These are phyloP conservation scores for Eucalyptus erythrocorys DNA, from an alignment of 345 rosid species.

Conservation along the genomic window DNA sequence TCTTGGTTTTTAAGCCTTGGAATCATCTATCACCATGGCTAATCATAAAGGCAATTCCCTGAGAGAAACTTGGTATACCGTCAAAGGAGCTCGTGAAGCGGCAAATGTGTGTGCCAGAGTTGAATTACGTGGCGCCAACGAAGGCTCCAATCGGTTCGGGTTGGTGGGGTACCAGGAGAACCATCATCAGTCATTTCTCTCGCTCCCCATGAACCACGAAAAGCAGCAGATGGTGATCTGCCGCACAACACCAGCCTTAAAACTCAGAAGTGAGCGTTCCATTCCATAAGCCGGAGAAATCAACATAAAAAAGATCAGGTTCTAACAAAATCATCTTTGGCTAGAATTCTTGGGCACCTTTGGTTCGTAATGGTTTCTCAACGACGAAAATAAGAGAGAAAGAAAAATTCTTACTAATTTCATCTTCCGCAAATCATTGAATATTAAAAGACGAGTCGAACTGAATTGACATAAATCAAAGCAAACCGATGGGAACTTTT, in stretches of 20 bases:
- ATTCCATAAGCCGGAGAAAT: not conserved
- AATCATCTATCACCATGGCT: not conserved
- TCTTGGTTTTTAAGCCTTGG: not conserved
- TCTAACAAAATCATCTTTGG: not conserved
- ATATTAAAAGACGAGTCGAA: accelerated
- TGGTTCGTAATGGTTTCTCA: not conserved
- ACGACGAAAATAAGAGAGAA: accelerated
- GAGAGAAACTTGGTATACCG: not conserved
- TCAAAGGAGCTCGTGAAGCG: not conserved
- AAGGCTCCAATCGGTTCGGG: not conserved
- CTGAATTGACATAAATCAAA: not conserved
- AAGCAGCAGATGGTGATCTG: not conserved
- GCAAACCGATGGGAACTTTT: not conserved
- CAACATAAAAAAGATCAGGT: not conserved
- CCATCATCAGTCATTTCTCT: not conserved
- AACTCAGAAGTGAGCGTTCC: not conserved
- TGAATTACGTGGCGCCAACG: not conserved
- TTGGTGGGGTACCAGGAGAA: not conserved
- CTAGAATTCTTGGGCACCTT: not conserved
- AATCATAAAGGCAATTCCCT: not conserved
- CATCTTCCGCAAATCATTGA: not conserved
- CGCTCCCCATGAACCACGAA: not conserved
- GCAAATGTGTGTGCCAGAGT: not conserved
- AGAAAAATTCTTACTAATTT: not conserved
- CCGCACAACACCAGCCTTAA: not conserved